Base-by-base conservation (phyloP, 345 rosid genomes). In the Dipteronia dyeriana region DNA sequence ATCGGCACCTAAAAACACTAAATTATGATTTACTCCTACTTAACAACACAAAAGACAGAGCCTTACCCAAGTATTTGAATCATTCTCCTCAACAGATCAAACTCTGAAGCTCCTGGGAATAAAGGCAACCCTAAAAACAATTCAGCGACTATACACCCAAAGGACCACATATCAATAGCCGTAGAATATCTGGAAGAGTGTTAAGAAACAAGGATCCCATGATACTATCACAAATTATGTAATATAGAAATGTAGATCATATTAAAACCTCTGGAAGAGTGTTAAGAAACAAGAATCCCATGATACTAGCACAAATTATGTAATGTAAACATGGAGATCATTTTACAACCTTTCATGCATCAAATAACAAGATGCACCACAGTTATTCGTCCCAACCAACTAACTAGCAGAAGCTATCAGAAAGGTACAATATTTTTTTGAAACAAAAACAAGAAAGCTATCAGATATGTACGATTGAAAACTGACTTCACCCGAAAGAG, bases 101-200 rank as follows among this genome's bases (percentile, higher is more conserved):
- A 94, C 82, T 96, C 99, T 79, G 99, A 96, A 79, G 95, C 97
- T 85, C 99, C 99, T 60, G 99, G 98, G 82, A 96, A 96, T 59
- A 96, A 87, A 7, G 99, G 99, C 86, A 94, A 83, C 77, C 99
- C 99, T 75, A 96, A 91, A 87, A 92, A 96, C 76, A 96, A 85
- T 82, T 96, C 99, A n/a, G 99, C 99, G 3, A 96, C 99, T 80
- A 96, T 92, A 90, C 99, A 96, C 60, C 99, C 99, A 77, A 94
- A 90, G 83, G 99, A 96, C 99, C 98, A 96, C 99, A 96, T 96
- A 85, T 96, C 99, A 72, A 94, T 94, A 80, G 94, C 92, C 9
- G 98, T 94, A 43, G 97, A 89, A 86, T 97, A 97, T 94, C 99
- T 97, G 74, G 43, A 85, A 68, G 82, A 68, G 71, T 61, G 85